These are phyloP conservation scores for Xylariomycetidae sp. DNA, from an alignment of 2,329 filamentous ascomycete species.

Conservation along the genomic window DNA sequence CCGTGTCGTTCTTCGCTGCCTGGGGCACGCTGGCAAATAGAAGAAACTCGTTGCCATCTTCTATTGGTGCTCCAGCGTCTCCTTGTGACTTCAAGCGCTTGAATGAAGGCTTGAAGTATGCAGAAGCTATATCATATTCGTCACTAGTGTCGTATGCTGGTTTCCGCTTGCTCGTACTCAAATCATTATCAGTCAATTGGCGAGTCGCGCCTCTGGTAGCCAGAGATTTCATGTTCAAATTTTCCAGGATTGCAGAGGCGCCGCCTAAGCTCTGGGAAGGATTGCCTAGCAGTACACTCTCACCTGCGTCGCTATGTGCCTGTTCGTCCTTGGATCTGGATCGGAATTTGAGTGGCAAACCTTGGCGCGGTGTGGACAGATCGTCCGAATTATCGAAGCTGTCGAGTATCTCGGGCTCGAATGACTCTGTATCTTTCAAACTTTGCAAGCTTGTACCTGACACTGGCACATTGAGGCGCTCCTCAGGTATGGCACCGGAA, in stretches of 20 bases:
- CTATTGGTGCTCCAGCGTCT: constrained; percentile 32
- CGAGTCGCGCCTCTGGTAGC: constrained; percentile 16
- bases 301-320: constrained; percentile 17
- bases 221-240: constrained; percentile 39
- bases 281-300: constrained; percentile 22
- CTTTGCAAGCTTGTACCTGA: constrained; percentile 26
- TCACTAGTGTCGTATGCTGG: constrained; percentile 47
- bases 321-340: constrained; percentile 5
- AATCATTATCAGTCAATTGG: constrained; percentile 24
- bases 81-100: constrained; percentile 52
- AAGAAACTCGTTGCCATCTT: constrained; percentile 38
- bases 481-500: constrained; percentile 45
- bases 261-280: constrained; percentile 52
- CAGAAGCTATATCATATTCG: constrained; percentile 36
- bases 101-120: constrained; percentile 41
- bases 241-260: constrained; percentile 39
- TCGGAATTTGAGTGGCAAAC: constrained; percentile 17
- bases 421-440: too few species aligned
- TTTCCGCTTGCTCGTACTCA: constrained; percentile 53
- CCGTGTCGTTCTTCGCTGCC: constrained; percentile 43
- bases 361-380: constrained; percentile 28
- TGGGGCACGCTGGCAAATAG: constrained; percentile 47
- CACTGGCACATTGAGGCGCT: constrained; percentile 44
- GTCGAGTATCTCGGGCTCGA: constrained; percentile 37
- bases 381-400: constrained; percentile 43